Evolutionary conservation across 768 basidiomycete species (phyloP).

Genomic region (Boletus eberwhitei): DNA sequence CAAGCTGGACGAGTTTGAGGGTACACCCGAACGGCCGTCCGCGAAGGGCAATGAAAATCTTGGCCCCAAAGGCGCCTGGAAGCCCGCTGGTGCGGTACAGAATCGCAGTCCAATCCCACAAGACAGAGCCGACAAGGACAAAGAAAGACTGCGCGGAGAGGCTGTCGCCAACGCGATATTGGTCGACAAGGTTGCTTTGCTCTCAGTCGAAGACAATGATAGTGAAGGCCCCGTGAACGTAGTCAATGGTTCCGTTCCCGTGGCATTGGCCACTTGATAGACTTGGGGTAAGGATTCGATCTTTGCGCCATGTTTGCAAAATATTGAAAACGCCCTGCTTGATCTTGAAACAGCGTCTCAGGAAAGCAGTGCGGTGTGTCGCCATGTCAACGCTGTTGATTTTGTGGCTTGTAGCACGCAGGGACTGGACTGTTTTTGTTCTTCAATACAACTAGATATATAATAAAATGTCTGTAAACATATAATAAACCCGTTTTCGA

Average conservation of each 20-base stretch:
- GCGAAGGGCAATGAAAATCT: conserved; percentile 44
- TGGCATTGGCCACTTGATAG: conserved; percentile 29
- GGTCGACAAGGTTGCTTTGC: conserved; percentile 35
- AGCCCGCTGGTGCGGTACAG: conserved; percentile 3
- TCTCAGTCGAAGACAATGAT: conserved; percentile 35
- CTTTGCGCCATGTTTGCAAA: background rate
- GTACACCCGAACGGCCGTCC: conserved; percentile 44
- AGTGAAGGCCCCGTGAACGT: conserved; percentile 7
- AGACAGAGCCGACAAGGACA: conserved; percentile 30
- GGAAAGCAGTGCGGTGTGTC: conserved; percentile 20
- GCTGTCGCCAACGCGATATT: conserved; percentile 35
- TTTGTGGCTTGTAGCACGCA: conserved; percentile 25
- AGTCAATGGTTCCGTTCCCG: conserved; percentile 11
- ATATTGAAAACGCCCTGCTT: conserved; percentile 5
- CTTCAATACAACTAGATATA: conserved; percentile 32
- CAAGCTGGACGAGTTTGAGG: conserved; percentile 46
- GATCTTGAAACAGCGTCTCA: conserved; percentile 8
- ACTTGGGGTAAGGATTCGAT: conserved; percentile 16
- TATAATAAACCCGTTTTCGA: conserved; percentile 29
- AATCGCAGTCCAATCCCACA: conserved; percentile 19
- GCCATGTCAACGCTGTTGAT: conserved; percentile 28
- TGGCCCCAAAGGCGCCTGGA: conserved; percentile 35
- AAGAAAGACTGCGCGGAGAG: conserved; percentile 35
- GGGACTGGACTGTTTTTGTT: conserved; percentile 24
- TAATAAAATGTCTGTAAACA: conserved; percentile 37